These are phyloP conservation scores for Sclerotinia minor DNA, from an alignment of 2,329 filamentous ascomycete species.

Conservation along the genomic window DNA sequence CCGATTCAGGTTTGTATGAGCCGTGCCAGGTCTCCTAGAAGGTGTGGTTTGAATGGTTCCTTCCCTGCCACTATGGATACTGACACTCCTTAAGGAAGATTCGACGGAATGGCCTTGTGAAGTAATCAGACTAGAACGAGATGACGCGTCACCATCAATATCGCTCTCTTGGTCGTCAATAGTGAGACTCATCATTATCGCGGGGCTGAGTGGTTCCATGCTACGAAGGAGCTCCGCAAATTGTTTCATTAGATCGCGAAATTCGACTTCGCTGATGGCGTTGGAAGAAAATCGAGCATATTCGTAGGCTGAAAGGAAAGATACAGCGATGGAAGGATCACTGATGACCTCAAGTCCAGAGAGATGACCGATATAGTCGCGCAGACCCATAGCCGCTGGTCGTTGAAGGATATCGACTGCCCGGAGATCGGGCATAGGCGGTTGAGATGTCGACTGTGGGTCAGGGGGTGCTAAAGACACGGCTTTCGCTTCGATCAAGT, in stretches of 20 bases:
- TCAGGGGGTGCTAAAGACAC: slow-evolving; percentile 74
- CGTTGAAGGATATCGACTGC: slow-evolving; percentile 72
- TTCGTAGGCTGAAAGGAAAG: slow-evolving; percentile 79
- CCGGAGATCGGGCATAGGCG: slow-evolving; percentile 60
- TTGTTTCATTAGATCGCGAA: slow-evolving; percentile 76
- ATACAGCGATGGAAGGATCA: slow-evolving; percentile 49
- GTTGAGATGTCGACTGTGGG: slow-evolving; percentile 44
- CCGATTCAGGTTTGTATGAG: slow-evolving; percentile 27
- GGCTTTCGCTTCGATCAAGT: slow-evolving; percentile 89
- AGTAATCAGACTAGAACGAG: slow-evolving; percentile 27
- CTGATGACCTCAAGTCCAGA: slow-evolving; percentile 65
- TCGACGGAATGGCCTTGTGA: slow-evolving; percentile 37
- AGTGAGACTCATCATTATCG: slow-evolving; percentile 33
- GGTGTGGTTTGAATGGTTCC: slow-evolving; percentile 39
- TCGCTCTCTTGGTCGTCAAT: slow-evolving; percentile 35
- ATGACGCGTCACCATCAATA: slow-evolving; percentile 37
- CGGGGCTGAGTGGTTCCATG: slow-evolving; percentile 57
- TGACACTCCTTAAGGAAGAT: slow-evolving; percentile 31
- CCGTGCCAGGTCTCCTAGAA: slow-evolving; percentile 29
- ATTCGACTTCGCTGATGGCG: slow-evolving; percentile 67
- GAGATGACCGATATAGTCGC: slow-evolving; percentile 76
- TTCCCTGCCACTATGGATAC: slow-evolving; percentile 35
- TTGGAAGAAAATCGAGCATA: slow-evolving; percentile 76
- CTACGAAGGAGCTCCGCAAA: slow-evolving; percentile 78
- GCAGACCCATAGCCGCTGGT: slow-evolving; percentile 68